Conservation (phyloP, 495 filamentous ascomycete species). For the Neurospora tetrasperma region DNA sequence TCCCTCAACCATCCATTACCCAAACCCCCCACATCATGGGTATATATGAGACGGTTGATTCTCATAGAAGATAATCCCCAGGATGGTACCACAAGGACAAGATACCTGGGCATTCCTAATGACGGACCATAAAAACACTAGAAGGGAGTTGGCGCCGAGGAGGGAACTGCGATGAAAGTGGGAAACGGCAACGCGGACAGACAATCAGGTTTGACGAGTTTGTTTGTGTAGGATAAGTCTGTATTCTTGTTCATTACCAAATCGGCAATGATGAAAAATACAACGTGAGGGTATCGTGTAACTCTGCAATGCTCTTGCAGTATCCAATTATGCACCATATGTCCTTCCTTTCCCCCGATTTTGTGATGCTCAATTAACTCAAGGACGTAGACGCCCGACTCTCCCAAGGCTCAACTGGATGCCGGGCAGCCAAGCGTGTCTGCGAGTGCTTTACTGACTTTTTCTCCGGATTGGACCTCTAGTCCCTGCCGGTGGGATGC, state of each 20-base stretch:
- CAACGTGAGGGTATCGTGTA: not conserved
- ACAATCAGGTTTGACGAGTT: not conserved
- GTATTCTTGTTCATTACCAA: not conserved
- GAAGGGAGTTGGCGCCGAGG: conserved; percentile 24
- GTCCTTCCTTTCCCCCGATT: not conserved
- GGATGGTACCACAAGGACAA: conserved; percentile 34
- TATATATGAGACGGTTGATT: conserved; percentile 18
- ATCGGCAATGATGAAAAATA: not conserved
- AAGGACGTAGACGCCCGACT: not conserved
- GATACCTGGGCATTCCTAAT: conserved; percentile 32
- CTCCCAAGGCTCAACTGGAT: not conserved
- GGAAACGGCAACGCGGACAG: conserved; percentile 9
- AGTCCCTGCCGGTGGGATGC: not conserved
- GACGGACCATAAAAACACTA: conserved; percentile 22
- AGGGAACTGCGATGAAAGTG: conserved; percentile 28
- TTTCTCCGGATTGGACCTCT: conserved; percentile 2
- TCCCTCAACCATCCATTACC: not conserved
- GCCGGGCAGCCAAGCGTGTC: not conserved
- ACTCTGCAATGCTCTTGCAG: not conserved
- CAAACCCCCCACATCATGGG: not conserved
- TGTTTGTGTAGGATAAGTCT: not conserved
- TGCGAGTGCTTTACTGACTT: conserved; percentile 10
- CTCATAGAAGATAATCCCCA: conserved; percentile 27
- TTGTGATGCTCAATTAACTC: not conserved
- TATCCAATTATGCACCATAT: not conserved